Base-by-base conservation (phyloP, 257 asterid genomes). In the Solanum chilense region DNA sequence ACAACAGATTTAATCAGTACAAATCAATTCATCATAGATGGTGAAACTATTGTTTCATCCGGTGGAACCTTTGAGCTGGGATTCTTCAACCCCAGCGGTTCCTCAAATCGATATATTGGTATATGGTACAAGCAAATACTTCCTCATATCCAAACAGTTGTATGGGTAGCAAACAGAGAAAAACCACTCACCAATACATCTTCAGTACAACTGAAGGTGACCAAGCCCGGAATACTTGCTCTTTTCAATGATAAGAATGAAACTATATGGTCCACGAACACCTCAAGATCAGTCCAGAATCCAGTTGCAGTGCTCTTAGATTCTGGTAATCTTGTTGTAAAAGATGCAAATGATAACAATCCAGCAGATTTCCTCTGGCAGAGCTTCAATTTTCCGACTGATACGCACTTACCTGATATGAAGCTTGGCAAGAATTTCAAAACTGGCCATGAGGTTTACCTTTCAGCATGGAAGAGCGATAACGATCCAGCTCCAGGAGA, bases 401-500 rank as follows among this genome's bases (percentile, higher is more conserved):
- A 91, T 33, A 87, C 89, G 2, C 31, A 44, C 12, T 80, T 89
- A 9, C 90, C 91, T 1, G 90, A 89, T 11, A 35, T 86, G 90
- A 89, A 88, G 42, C 39, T 92, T 1, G 95, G 94, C 13, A 33
- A 82, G 81, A 82, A 91, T 60, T 87, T 76, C 0, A 81, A 12
- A 47, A 88, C 91, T 1, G 90, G 92, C 16, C 16, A 78, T 10
- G 89, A 92, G 16, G 49, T 27, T 12, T 81, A 87, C 29, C 39
- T 91, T n/a, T 86, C 91, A 12, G 91, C 95, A 0, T 89, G 91
- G 92, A 90, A 89, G 86, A 89, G 81, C 42, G 80, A 14, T 1
- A 87, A 76, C 3, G 92, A 90, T 90, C 96, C 94, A 41, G 85
- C 94, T 2, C 23, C 56, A 2, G 94, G 94, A 16, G 87, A 82